Evolutionary conservation across 768 basidiomycete genomes (phyloP).

Genomic region (Dioszegia hungarica): DNA sequence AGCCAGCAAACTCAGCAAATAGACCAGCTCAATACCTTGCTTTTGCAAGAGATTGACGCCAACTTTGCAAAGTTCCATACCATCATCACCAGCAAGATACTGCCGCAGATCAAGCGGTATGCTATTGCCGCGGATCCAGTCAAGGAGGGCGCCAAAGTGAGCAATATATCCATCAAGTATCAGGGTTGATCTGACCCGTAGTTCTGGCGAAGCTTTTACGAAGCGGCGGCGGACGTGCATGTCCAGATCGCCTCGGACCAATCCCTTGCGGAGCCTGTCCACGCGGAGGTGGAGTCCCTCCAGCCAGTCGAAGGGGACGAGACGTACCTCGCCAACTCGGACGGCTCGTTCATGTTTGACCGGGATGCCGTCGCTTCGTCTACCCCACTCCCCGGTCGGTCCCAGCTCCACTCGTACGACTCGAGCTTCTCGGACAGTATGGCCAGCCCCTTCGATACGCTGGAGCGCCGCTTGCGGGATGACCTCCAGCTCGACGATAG

Average conservation of each 20-base stretch:
- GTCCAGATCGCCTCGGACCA: constrained; percentile 7
- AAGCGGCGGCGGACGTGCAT: constrained; percentile 63
- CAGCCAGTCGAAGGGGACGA: background rate
- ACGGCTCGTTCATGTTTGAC: background rate
- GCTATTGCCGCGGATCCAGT: constrained; percentile 74
- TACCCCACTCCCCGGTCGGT: constrained; percentile 57
- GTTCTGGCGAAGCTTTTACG: constrained; percentile 98
- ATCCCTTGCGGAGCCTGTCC: background rate
- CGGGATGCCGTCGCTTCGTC: constrained; percentile 1
- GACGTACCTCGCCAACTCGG: constrained; percentile 2
- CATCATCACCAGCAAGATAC: constrained; percentile 67
- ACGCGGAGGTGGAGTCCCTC: no score
- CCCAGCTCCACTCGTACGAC: constrained; percentile 3
- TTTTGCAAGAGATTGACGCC: constrained; percentile 89
- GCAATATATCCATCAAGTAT: constrained; percentile 25
- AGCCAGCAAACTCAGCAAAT: constrained; percentile 86
- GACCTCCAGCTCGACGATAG: constrained; percentile 29
- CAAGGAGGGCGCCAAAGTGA: constrained; percentile 79
- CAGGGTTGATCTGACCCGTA: constrained; percentile 42
- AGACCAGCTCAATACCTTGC: constrained; percentile 88
- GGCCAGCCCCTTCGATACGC: constrained; percentile 67
- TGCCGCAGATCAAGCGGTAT: constrained; percentile 87
- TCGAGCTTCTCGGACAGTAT: constrained; percentile 53
- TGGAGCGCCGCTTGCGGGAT: constrained; percentile 48
- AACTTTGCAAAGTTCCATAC: constrained; percentile 88